phyloP scores from a whole-genome alignment of 164 flowering plant genomes.

The Magnolia changhungtana region DNA sequence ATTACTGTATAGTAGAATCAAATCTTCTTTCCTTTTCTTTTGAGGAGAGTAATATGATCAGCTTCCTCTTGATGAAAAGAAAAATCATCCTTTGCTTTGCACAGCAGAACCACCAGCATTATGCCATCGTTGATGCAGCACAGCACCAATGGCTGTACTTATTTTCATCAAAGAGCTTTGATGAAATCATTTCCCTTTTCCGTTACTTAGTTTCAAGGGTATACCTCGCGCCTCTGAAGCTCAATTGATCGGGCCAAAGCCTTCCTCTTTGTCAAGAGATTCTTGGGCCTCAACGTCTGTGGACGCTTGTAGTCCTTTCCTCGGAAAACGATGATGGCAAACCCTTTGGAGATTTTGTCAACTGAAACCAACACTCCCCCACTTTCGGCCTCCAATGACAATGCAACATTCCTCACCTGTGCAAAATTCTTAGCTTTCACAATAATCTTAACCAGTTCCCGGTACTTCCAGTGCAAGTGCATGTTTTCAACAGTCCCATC shows the following conservation, averaged over 20 bases:
- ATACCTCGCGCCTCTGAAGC: conserved; percentile 91
- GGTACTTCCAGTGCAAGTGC: conserved; percentile 98
- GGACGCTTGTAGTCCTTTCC: conserved; percentile 87
- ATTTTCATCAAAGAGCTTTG: background rate
- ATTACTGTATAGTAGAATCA: background rate
- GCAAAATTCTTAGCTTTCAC: conserved; percentile 66
- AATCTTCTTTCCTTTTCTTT: background rate
- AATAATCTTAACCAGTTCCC: conserved; percentile 81
- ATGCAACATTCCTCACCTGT: conserved; percentile 66
- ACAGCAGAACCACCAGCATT: background rate
- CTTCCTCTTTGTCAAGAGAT: conserved; percentile 87
- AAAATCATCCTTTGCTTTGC: background rate
- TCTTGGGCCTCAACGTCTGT: conserved; percentile 68
- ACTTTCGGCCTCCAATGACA: conserved; percentile 89
- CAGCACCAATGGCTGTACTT: background rate
- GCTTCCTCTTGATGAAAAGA: background rate
- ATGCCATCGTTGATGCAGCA: background rate
- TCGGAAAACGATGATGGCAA: conserved; percentile 70
- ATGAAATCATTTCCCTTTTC: background rate
- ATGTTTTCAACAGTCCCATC: conserved; percentile 96
- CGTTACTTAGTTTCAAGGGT: background rate
- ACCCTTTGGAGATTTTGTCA: conserved; percentile 83
- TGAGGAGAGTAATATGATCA: background rate
- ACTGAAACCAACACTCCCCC: conserved; percentile 91
- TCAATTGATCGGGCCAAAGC: conserved; percentile 95